Percentiles rank a stretch among this genome's conserved stretches.
Conservation (phyloP, 129 eudicot genomes). For the Chrysanthemum makinoi region DNA sequence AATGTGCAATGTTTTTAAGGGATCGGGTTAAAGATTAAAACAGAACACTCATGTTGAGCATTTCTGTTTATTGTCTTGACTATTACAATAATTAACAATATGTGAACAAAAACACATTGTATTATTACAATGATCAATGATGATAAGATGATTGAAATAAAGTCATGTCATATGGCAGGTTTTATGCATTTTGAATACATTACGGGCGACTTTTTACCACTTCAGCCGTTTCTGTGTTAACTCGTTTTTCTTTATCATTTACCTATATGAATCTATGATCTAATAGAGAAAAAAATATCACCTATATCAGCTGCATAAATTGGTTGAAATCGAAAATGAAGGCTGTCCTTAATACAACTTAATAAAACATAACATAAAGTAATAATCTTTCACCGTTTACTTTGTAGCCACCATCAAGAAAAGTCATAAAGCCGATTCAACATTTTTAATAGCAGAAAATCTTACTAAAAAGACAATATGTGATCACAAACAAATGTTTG, state of each 20-base stretch:
- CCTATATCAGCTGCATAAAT: not conserved
- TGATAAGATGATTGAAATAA: too few relatives aligned
- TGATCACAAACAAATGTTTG: not conserved
- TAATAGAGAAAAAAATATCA: not conserved
- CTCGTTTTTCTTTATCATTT: not conserved
- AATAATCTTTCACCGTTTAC: not conserved
- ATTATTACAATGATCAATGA: too few relatives aligned
- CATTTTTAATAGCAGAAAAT: not conserved
- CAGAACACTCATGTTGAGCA: too few relatives aligned
- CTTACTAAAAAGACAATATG: conserved; percentile 3
- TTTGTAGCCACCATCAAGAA: not conserved
- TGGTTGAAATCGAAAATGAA: not conserved
- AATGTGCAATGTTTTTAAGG: too few relatives aligned
- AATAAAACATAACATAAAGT: not conserved
- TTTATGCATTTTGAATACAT: not conserved
- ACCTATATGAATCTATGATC: not conserved
- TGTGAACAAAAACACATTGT: too few relatives aligned
- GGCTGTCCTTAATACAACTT: not conserved
- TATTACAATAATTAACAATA: too few relatives aligned
- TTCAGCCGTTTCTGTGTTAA: not conserved
- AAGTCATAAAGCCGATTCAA: not conserved
- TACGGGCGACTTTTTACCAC: not conserved
- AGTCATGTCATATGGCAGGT: not conserved
- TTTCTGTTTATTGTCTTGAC: too few relatives aligned
- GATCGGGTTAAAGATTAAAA: too few relatives aligned